Conservation (phyloP, 2,329 filamentous ascomycete genomes). For the Ophiostoma populinum region DNA sequence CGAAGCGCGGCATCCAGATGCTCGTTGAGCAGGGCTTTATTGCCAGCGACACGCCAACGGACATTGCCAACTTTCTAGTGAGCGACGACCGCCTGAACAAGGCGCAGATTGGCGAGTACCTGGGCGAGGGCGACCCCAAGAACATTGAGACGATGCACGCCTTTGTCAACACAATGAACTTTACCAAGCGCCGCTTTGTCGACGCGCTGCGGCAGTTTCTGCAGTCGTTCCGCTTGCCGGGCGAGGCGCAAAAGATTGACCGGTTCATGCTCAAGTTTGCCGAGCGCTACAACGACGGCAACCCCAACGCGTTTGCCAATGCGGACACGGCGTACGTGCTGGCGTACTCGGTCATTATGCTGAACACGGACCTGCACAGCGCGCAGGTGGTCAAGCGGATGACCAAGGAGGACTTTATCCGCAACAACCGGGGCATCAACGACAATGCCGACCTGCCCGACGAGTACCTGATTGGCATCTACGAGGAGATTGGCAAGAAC, state of each 20-base stretch:
- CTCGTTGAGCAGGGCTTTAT: constrained; percentile 80
- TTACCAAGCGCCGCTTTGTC: constrained; percentile 77
- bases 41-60: constrained; percentile 53
- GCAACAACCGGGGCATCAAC: constrained; percentile 97
- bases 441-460: constrained; percentile 85
- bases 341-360: constrained; percentile 87
- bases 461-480: constrained; percentile 79
- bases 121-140: constrained; percentile 82
- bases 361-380: constrained; percentile 94
- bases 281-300: constrained; percentile 84
- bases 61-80: constrained; percentile 71
- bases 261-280: constrained; percentile 99
- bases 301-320: constrained; percentile 94
- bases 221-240: constrained; percentile 85
- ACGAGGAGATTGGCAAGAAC: constrained; percentile 76
- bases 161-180: constrained; percentile 93
- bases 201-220: constrained; percentile 82
- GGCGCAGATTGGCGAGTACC: constrained; percentile 77
- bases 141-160: constrained; percentile 98
- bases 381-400: constrained; percentile 68
- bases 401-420: constrained; percentile 96
- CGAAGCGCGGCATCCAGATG: constrained; percentile 79
- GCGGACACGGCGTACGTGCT: constrained; percentile 95
- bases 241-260: constrained; percentile 97
- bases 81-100: constrained; percentile 78